These are phyloP conservation scores for Botrytis deweyae DNA, from an alignment of 2,329 filamentous ascomycete species.

Conservation along the genomic window DNA sequence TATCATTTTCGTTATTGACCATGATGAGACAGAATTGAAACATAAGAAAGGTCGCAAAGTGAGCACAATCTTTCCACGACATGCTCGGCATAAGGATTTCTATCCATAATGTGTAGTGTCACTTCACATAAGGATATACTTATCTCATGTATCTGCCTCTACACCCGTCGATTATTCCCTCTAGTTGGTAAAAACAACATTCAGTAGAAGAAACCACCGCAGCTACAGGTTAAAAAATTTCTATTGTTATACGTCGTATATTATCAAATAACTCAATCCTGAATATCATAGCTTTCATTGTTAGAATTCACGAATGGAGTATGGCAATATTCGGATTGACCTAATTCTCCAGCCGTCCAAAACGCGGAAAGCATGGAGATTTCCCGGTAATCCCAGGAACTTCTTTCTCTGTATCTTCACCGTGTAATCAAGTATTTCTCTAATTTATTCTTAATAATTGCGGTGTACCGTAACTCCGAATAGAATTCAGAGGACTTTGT, in stretches of 20 bases:
- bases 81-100: rapidly evolving
- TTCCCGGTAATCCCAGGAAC: not conserved
- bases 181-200: not conserved
- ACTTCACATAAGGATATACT: not conserved
- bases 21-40: not conserved
- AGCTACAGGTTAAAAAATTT: not conserved
- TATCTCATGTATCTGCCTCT: not conserved
- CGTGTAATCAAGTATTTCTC: rapidly evolving
- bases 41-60: not conserved
- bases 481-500: not conserved
- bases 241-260: too few species aligned
- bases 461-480: not conserved
- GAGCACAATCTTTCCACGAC: not conserved
- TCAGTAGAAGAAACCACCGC: rapidly evolving
- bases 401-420: too few species aligned
- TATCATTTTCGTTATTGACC: not conserved
- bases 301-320: not conserved
- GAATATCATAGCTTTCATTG: not conserved
- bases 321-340: rapidly evolving
- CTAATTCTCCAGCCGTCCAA: rapidly evolving
- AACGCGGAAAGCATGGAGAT: not conserved
- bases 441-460: not conserved
- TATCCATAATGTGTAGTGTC: not conserved
- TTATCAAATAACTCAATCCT: not conserved
- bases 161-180: too few species aligned